Conservation (phyloP, 176 grass and related monocot species). For the Cocos nucifera region DNA sequence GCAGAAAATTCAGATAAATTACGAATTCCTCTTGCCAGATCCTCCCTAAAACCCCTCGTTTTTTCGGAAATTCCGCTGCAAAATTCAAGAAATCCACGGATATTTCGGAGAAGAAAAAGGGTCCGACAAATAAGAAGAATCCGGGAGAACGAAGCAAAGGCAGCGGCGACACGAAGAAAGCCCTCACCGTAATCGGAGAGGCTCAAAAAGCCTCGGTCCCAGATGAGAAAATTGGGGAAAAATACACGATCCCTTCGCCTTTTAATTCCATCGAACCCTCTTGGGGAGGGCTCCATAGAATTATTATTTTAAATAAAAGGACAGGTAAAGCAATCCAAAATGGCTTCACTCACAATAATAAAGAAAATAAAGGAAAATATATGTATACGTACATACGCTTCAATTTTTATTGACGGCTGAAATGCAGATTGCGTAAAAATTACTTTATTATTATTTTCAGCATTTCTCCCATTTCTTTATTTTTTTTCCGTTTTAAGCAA, state of each 20-base stretch:
- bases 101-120: slow-evolving; percentile 20
- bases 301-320: slow-evolving; percentile 30
- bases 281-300: slow-evolving; percentile 9
- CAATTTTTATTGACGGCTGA: no score
- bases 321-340: slow-evolving; percentile 71
- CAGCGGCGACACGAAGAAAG: not conserved
- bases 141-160: slow-evolving; percentile 22
- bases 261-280: not conserved
- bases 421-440: no score
- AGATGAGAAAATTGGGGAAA: no score
- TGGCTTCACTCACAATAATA: slow-evolving; percentile 29
- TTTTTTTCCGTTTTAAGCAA: no score
- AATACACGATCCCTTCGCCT: slow-evolving; percentile 26
- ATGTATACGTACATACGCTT: no score
- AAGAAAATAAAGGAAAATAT: not conserved
- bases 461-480: no score
- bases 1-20: slow-evolving; percentile 14
- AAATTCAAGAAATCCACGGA: slow-evolving; percentile 16
- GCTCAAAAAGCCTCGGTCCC: no score
- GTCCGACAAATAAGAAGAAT: slow-evolving; percentile 13
- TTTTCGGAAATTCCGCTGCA: slow-evolving; percentile 6
- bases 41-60: slow-evolving; percentile 5
- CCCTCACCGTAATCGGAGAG: no score
- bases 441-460: no score
- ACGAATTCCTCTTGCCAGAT: slow-evolving; percentile 1